phyloP scores from a whole-genome alignment of 1,284 basidiomycete species.

The Malassezia caprae region DNA sequence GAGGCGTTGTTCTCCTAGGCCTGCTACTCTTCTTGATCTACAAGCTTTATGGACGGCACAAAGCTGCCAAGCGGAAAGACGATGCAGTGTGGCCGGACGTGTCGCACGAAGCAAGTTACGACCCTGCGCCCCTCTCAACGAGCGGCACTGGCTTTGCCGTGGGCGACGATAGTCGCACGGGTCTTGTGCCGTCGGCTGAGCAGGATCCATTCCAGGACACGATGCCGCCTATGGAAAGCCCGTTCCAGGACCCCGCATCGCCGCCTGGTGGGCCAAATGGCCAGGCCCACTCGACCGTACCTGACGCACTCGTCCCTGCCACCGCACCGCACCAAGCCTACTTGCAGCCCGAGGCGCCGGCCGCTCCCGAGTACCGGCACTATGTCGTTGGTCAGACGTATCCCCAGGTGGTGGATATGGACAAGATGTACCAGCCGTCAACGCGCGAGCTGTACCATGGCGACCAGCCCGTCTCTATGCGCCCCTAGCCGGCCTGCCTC shows the following conservation, averaged over 20 bases:
- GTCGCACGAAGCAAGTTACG: conserved; percentile 32
- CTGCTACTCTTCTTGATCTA: conserved; percentile 34
- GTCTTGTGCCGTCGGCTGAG: conserved; percentile 19
- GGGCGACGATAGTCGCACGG: conserved; percentile 30
- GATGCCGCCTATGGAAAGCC: background rate
- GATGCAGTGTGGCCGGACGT: conserved; percentile 45
- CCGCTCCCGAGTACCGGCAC: background rate
- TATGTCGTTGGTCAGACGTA: conserved; percentile 9
- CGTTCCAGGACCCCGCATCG: background rate
- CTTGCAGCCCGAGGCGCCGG: background rate
- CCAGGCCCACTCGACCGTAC: background rate
- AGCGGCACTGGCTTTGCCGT: conserved; percentile 46
- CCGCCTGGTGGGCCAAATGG: background rate
- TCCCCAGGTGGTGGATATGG: background rate
- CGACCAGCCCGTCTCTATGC: background rate
- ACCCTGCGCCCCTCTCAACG: conserved; percentile 30
- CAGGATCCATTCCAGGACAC: conserved; percentile 4
- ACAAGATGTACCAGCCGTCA: background rate
- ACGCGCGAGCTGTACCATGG: conserved; percentile 7
- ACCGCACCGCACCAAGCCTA: background rate
- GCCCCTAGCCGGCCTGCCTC: background rate
- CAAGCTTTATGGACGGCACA: conserved; percentile 34
- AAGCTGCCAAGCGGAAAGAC: conserved; percentile 27
- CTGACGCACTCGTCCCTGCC: background rate
- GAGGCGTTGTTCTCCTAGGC: conserved; percentile 35